Conservation (phyloP, 169 alveolate genomes). For the Miamiensis avidus region DNA sequence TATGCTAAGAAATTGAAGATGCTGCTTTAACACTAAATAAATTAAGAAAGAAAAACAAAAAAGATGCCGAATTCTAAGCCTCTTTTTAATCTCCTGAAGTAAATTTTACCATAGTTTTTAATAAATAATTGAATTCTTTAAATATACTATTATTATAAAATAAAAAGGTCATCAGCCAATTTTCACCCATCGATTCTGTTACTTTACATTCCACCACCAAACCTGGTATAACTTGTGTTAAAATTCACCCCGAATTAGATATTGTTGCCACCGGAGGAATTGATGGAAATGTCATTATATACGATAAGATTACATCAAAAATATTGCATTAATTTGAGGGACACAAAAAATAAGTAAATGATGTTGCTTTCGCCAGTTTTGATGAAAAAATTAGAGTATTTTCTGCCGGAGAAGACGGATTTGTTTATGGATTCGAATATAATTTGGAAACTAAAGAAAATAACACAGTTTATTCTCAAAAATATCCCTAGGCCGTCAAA, state of each 20-base stretch:
- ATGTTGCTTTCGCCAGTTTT: slow-evolving; percentile 7
- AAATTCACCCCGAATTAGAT: slow-evolving; percentile 1
- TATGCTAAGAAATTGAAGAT: slow-evolving; percentile 10
- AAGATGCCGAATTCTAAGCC: slow-evolving; percentile 15
- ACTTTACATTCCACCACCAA: slow-evolving; percentile 11
- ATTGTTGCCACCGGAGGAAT: slow-evolving; percentile 29
- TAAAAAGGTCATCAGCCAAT: background rate
- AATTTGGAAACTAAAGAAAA: slow-evolving; percentile 2
- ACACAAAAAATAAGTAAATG: slow-evolving; percentile 7
- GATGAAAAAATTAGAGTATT: slow-evolving; percentile 36
- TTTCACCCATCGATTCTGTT: background rate
- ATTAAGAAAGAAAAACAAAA: slow-evolving; percentile 32
- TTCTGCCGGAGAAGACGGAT: slow-evolving; percentile 25
- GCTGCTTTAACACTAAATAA: slow-evolving; percentile 28
- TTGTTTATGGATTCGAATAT: background rate
- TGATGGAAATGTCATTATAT: slow-evolving; percentile 24
- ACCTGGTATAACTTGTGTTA: slow-evolving; percentile 15
- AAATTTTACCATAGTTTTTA: background rate
- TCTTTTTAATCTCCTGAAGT: slow-evolving; percentile 34
- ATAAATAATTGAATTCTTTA: slow-evolving; percentile 4
- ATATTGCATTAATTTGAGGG: background rate
- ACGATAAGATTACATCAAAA: slow-evolving; percentile 5
- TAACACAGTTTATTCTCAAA: slow-evolving; percentile 4
- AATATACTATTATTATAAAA: slow-evolving; percentile 2
- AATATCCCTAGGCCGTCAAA: slow-evolving; percentile 2